Base-by-base conservation (phyloP, 164 flowering plant species). In the Euptelea pleiosperma region DNA sequence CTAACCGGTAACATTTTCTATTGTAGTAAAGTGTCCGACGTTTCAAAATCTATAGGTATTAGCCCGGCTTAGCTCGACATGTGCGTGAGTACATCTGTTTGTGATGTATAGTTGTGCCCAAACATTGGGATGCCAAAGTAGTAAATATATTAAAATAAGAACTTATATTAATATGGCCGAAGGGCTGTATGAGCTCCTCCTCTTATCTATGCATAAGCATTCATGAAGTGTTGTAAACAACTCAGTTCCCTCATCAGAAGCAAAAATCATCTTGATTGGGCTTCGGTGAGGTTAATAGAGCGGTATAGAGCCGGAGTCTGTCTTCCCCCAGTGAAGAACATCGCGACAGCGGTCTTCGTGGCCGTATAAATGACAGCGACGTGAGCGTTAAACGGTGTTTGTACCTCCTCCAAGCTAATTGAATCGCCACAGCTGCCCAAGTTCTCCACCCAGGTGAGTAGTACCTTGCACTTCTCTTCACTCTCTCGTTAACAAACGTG, bases 371-470 rank as follows among this genome's bases (percentile, higher is more conserved):
- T 1, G 97, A 87, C 58, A 93, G 48, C 0, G 97, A 89, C 0
- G 94, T 77, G 11, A 93, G 82, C 2, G 97, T 84, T 7, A 89
- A 46, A 4, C 98, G 75, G 46, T 87, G 97, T 64, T 57, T 77
- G 48, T 86, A 87, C 77, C 98, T 75, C 51, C 96, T 68, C 98
- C 98, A 93, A 31, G 97, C 92, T 60, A 89, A 55, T 66, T 93
- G 98, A 49, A 93, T 82, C 0, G 98, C 97, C 25, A 93, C 97
- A 1, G 92, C 91, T 0, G 92, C 97, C 98, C 98, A 87, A 8
- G 98, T 93, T 43, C 98, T 71, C 98, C 98, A 93, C 4, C 98
- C 94, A 0, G 96, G 96, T 0, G 98, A 93, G 66, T 89, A 93
- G 39, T 93, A 89, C 28, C 97, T 60, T 2, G 98, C 97, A 39